These are phyloP conservation scores for Cudoniella acicularis DNA, from an alignment of 495 filamentous ascomycete genomes.

Conservation along the genomic window DNA sequence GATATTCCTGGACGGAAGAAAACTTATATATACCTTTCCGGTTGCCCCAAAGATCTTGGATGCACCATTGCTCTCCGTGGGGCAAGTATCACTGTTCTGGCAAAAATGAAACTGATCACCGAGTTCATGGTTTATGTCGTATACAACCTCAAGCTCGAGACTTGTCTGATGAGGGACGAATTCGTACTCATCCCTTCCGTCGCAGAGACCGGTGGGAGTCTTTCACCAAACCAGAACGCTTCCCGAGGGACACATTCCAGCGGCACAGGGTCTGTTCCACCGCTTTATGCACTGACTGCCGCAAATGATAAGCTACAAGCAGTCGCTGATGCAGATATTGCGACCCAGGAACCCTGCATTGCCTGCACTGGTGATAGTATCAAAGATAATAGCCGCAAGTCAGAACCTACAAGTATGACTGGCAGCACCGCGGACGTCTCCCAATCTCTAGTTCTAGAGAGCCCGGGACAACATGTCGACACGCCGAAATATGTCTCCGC, in stretches of 20 bases:
- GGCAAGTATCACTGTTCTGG: conserved; percentile 62
- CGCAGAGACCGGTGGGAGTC: conserved; percentile 29
- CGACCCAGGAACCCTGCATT: not conserved
- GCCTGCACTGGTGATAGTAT: not conserved
- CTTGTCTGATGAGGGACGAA: conserved; percentile 92
- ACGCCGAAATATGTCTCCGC: conserved; percentile 35
- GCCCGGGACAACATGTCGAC: not conserved
- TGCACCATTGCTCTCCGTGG: conserved; percentile 96
- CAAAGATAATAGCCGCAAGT: not conserved
- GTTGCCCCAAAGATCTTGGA: conserved; percentile 86
- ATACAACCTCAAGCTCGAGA: conserved; percentile 92
- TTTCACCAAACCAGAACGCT: conserved; percentile 18
- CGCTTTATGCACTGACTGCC: conserved; percentile 12
- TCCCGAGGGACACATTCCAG: not conserved
- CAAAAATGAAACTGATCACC: conserved; percentile 85
- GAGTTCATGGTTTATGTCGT: conserved; percentile 99
- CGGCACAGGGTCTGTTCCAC: not conserved
- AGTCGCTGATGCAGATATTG: conserved; percentile 6
- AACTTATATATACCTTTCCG: conserved; percentile 93
- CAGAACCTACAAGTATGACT: not conserved
- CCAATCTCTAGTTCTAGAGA: not conserved
- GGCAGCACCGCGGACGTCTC: conserved; percentile 1
- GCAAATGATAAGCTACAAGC: conserved; percentile 19
- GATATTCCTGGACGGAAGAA: conserved; percentile 72
- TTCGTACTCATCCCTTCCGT: conserved; percentile 81